Evolutionary conservation across 192 early-diverging fungal species (phyloP).

Genomic region (Coemansia sp.): DNA sequence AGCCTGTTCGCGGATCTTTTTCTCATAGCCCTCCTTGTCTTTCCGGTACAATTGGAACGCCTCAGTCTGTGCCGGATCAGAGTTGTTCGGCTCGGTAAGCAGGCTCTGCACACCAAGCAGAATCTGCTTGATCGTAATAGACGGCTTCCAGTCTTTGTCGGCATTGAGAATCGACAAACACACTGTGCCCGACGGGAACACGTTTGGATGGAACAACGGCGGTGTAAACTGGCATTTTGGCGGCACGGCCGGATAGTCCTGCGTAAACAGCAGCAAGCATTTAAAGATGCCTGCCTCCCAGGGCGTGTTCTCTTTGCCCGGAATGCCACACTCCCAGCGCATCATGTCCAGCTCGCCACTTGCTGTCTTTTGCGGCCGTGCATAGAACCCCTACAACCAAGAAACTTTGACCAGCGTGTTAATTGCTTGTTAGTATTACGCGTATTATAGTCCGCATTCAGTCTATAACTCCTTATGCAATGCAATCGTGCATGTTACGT

Average conservation of each 20-base stretch:
- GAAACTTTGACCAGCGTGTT: not conserved
- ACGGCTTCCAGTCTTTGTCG: conserved; percentile 92
- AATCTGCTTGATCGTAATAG: conserved; percentile 96
- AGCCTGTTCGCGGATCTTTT: conserved; percentile 61
- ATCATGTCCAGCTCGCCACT: conserved; percentile 81
- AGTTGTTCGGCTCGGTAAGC: conserved; percentile 87
- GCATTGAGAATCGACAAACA: conserved; percentile 96
- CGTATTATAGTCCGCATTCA: no score
- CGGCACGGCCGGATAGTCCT: conserved; percentile 85
- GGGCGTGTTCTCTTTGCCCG: conserved; percentile 63
- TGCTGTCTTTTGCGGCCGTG: conserved; percentile 78
- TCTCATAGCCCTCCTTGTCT: conserved; percentile 55
- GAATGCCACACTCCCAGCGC: conserved; percentile 80
- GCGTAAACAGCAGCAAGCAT: conserved; percentile 76
- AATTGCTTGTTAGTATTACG: no score
- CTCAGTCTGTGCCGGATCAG: conserved; percentile 70
- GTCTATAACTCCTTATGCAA: no score
- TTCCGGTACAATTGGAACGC: conserved; percentile 51
- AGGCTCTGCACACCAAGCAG: conserved; percentile 90
- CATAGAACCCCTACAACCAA: conserved; percentile 77
- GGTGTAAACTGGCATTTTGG: conserved; percentile 82
- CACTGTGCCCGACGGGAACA: conserved; percentile 96
- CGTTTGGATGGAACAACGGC: conserved; percentile 89
- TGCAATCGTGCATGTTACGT: conserved; percentile 5
- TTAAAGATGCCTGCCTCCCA: conserved; percentile 94